Base-by-base conservation (phyloP, 345 rosid species). In the Xanthoceras sorbifolium region DNA sequence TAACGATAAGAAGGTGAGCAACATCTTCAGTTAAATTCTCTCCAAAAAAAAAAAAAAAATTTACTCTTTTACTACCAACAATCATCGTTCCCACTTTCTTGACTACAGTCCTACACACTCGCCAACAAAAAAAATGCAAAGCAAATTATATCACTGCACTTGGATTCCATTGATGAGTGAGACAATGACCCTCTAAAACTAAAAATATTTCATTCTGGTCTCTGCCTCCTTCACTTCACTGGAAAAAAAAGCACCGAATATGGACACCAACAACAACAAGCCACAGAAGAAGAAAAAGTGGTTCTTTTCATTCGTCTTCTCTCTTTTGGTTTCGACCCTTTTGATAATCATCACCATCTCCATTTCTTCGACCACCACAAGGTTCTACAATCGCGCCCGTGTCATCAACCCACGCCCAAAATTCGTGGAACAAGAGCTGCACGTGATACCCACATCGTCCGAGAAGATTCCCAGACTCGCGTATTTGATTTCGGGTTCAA, bases 401-500 rank as follows among this genome's bases (percentile, higher is more conserved):
- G 42, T 11, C 26, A 55, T 65, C 40, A 36, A 26, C 31, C 46
- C 71, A 34, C 73, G 83, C 63, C 87, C 91, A 0, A 64, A 26
- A 11, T 88, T 90, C 80, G 94, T 84, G 44, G 94, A 90, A 78
- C 83, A 91, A 22, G 76, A 82, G 76, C 72, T 90, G 66, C 76
- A 64, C 14, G 76, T 76, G 38, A 52, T 83, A 0, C 38, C 81
- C 0, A 46, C 84, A 38, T 83, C 85, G 12, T 8, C 68, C 0
- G 81, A 67, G 57, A 75, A 82, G 17, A 40, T 84, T 26, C 98
- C 97, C 4, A 86, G 87, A 40, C 76, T 94, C 18, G 97, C 97
- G 5, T 94, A 91, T 68, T 83, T 91, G 57, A 88, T 94, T 62
- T 94, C 98, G 0, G 98, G 97, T 12, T 91, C 97, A 0, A 79